Evolutionary conservation across 345 rosid genomes (phyloP).

Genomic region (Eutrema heterophyllum): DNA sequence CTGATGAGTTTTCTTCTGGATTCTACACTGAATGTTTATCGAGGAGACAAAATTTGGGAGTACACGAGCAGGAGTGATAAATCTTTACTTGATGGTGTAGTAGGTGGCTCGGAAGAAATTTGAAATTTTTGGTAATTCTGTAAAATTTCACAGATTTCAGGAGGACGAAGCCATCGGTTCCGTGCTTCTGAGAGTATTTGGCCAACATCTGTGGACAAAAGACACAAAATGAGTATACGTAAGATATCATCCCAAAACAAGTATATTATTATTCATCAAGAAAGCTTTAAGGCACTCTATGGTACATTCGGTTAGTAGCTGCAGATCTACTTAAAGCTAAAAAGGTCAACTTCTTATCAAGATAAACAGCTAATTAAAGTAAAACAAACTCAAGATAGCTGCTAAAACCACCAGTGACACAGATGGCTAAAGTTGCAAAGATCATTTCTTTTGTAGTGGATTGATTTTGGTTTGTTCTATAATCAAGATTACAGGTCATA

Average conservation of each 20-base stretch:
- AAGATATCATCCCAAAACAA: background rate
- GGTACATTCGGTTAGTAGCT: background rate
- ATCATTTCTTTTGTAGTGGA: background rate
- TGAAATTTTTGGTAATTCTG: conserved; percentile 49
- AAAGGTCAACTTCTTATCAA: background rate
- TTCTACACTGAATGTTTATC: background rate
- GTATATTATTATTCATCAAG: background rate
- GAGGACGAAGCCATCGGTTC: conserved; percentile 88
- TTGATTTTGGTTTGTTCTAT: background rate
- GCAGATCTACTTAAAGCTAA: background rate
- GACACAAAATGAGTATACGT: background rate
- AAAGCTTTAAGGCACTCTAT: background rate
- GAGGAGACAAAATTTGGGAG: background rate
- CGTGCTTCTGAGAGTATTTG: conserved; percentile 85
- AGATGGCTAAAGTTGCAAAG: background rate
- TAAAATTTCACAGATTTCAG: conserved; percentile 92
- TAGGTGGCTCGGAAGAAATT: conserved; percentile 75
- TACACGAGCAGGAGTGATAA: background rate
- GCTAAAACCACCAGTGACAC: background rate
- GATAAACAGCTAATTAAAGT: background rate
- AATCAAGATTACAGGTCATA: background rate
- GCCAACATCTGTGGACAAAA: conserved; percentile 52
- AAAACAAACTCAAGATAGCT: background rate
- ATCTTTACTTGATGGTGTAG: conserved; percentile 62
- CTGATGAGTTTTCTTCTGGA: background rate